Base-by-base conservation (phyloP, 441 rosid genomes). In the Eruca vesicaria region DNA sequence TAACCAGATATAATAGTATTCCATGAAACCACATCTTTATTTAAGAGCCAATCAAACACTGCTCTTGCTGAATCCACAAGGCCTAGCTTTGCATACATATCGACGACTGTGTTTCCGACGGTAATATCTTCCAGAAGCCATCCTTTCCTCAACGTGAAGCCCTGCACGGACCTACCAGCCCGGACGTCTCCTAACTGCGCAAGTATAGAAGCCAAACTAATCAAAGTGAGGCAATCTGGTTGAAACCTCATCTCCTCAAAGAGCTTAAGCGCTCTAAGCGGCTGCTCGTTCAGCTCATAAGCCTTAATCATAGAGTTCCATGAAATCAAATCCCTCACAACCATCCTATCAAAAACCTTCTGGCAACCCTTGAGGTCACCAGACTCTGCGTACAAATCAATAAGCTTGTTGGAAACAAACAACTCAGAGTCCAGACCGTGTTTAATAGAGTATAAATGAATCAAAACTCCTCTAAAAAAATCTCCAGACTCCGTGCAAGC, bases 381-480 rank as follows among this genome's bases (percentile, higher is more conserved):
- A 31, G 41, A 60, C 9, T 60, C 64, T 1, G 64, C 64, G 31
- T 60, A 60, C 64, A 60, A n/a, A 60, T 60, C 65, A 60, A 60
- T 60, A n/a, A 60, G 65, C 65, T 60, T 60, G 65, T 60, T 60
- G 43, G 43, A 60, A 16, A 60, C 65, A 60, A 60, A 60, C 43
- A 60, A 9, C 12, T 60, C 65, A 60, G 65, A 60, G 65, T 60
- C 65, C 43, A 60, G 26, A 4, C 65, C 65, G 16, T 60, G 65
- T 31, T 60, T 60, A 16, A 60, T 60, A 0, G 65, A 60, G 21
- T 32, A 60, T 5, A 32, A 4, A 60, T 60, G 65, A 32, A 60
- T 60, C 65, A 32, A 16, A 32, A 16, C 65, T 60, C 65, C 65
- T 60, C 65, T 60, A 18, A 1, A 5, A 12, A 60, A 60, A 16